Evolutionary conservation across 305 asterid species (phyloP).

Genomic region (Fraxinus angustifolia): DNA sequence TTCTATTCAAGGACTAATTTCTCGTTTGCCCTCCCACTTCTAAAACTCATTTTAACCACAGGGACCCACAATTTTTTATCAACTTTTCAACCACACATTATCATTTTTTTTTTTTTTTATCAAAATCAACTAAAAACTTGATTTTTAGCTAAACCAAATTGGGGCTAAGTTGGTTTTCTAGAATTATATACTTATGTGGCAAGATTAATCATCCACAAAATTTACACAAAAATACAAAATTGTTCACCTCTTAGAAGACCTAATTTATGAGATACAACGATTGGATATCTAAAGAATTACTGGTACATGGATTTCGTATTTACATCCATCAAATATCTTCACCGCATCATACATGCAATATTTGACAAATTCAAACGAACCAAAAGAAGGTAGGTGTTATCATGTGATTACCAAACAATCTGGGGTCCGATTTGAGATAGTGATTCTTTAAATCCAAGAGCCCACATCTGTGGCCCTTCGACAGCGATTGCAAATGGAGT

Average conservation of each 20-base stretch:
- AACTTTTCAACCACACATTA: not conserved
- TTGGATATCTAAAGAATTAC: not conserved
- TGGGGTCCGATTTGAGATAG: conserved; percentile 76
- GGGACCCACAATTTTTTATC: not conserved
- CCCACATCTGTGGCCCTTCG: conserved; percentile 96
- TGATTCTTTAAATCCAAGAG: conserved; percentile 61
- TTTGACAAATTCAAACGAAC: not conserved
- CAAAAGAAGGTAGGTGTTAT: conserved; percentile 25
- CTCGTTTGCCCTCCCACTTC: not conserved
- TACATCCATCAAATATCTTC: not conserved
- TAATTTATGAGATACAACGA: not conserved
- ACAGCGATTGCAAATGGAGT: conserved; percentile 95
- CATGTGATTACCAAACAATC: conserved; percentile 65
- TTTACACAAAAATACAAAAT: not conserved
- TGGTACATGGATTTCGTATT: not conserved
- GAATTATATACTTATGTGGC: not conserved
- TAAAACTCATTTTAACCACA: not conserved
- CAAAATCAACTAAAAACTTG: not conserved
- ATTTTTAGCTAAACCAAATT: not conserved
- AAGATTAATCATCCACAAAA: not conserved
- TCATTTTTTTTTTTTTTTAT: not conserved
- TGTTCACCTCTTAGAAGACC: not conserved
- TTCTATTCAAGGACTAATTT: not conserved
- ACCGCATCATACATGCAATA: not conserved
- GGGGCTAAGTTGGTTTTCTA: not conserved